Evolutionary conservation across 2,329 filamentous ascomycete species (phyloP), one percentile per base, ranked within the genome.

Genomic region (Cytospora chrysosperma): DNA sequence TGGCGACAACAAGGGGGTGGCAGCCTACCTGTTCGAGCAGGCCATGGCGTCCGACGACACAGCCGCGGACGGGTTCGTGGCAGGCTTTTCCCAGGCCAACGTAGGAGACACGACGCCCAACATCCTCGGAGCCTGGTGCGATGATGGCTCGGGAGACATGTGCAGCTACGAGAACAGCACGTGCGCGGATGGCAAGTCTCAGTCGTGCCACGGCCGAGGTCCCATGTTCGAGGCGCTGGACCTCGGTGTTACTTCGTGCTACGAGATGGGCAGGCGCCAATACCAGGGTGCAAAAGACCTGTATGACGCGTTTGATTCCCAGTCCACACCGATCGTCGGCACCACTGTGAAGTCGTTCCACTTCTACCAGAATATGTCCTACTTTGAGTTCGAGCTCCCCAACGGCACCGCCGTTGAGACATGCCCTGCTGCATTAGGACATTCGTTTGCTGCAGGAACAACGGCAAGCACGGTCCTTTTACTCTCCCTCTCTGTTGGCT

Each of bases 1-100:
- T 3, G 93, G 92, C 30, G 93, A 97, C 74, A 97, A 97, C 80
- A 97, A 97, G 77, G 93, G 93, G 6, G 89, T 97, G 6, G 93
- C 93, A 0, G 91, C 92, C 4, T 86, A 89, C 69, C 80, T 96
- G 7, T 90, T 97, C 67, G 93, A 97, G 74, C 85, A 91, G 69
- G 85, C 85, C 50, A 83, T 90, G 62, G 76, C 78, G 49, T 78
- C 78, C 6, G 79, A 83, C 30, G 71, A 76, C 3, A 79, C 78
- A 13, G 87, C 85, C 52, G 81, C 85, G 0, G 79, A 85, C 1
- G 83, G 82, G 13, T 96, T 96, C 69, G 90, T 97, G 1, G 92
- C 93, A 3, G 93, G 92, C 13, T 97, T 97, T 76, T 95, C 92
- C 1, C 93, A 97, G 75, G 86, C 93, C 30, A 97, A 92, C 71